Percentiles rank a stretch among this genome's conserved stretches.
phyloP scores from a whole-genome alignment of 176 grass and related monocot genomes.

The Themeda triandra region DNA sequence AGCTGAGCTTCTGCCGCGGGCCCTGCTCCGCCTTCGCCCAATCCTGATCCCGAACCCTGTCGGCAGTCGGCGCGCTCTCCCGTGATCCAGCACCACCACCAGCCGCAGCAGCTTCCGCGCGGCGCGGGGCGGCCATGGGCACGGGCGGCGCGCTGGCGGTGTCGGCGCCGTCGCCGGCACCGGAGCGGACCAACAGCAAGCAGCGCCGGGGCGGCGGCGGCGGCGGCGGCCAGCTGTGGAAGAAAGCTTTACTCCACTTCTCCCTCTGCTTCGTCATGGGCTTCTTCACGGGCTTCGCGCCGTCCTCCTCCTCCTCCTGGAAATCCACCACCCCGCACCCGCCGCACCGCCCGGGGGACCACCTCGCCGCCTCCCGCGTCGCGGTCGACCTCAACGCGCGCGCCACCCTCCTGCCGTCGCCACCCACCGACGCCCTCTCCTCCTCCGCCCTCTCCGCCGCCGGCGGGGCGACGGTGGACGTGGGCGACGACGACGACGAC shows the following conservation, averaged over 20 bases:
- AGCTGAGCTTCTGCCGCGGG: background rate
- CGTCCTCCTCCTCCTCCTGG: constrained; percentile 43
- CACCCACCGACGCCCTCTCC: background rate
- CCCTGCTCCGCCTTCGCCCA: background rate
- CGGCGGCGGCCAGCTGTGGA: constrained; percentile 68
- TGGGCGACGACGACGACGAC: constrained; percentile 36
- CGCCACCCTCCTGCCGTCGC: background rate
- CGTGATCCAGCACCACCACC: constrained; percentile 16
- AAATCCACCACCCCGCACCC: background rate
- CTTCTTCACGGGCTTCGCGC: constrained; percentile 98
- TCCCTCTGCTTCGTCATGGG: constrained; percentile 97
- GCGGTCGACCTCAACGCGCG: constrained; percentile 23
- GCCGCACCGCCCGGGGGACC: constrained; percentile 9
- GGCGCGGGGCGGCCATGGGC: no score
- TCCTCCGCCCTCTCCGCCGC: background rate
- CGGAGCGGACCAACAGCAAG: constrained; percentile 43
- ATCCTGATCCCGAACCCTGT: constrained; percentile 16
- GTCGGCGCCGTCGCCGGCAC: constrained; percentile 19
- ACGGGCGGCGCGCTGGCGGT: background rate
- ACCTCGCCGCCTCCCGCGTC: constrained; percentile 22
- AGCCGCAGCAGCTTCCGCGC: no score
- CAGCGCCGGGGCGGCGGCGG: constrained; percentile 36
- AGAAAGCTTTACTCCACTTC: constrained; percentile 93
- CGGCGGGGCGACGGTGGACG: constrained; percentile 24
- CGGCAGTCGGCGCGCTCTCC: background rate